These are phyloP conservation scores for Suillus luteus DNA, from an alignment of 768 basidiomycete genomes.

Conservation along the genomic window DNA sequence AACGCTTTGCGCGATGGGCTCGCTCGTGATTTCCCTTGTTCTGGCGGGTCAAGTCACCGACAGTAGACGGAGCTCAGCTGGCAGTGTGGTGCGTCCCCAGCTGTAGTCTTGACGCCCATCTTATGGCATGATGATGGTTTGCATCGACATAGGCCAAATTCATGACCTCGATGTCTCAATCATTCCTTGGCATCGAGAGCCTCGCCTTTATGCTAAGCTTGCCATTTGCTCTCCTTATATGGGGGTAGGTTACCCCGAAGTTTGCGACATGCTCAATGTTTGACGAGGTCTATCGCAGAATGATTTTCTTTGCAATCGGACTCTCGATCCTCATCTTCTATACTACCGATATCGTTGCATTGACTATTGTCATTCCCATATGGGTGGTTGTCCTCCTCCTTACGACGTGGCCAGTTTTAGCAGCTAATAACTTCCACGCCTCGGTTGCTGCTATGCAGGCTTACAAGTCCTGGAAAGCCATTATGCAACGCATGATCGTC, in stretches of 20 bases:
- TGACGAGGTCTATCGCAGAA: conserved; percentile 5
- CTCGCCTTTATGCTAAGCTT: conserved; percentile 36
- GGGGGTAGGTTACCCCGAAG: conserved; percentile 25
- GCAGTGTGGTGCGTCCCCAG: conserved; percentile 31
- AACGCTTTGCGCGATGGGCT: conserved; percentile 36
- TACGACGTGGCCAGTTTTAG: conserved; percentile 2
- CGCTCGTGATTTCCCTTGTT: conserved; percentile 38
- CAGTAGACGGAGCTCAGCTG: conserved; percentile 23
- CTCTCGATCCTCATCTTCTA: conserved; percentile 14
- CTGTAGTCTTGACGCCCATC: background rate
- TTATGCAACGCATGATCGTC: background rate
- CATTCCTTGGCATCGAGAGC: conserved; percentile 25
- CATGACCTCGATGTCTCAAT: conserved; percentile 18
- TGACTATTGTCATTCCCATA: conserved; percentile 8
- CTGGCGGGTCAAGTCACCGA: conserved; percentile 40
- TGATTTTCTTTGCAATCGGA: conserved; percentile 16
- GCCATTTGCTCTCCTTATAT: conserved; percentile 36
- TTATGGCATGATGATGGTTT: too few relatives aligned
- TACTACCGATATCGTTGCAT: conserved; percentile 2
- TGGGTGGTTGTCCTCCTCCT: conserved; percentile 9
- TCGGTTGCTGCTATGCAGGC: background rate
- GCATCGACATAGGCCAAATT: conserved; percentile 18
- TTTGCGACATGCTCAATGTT: too few relatives aligned
- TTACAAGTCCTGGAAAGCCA: background rate
- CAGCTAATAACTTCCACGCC: background rate